Conservation (phyloP, 257 asterid genomes). For the Dorcoceras hygrometricum region DNA sequence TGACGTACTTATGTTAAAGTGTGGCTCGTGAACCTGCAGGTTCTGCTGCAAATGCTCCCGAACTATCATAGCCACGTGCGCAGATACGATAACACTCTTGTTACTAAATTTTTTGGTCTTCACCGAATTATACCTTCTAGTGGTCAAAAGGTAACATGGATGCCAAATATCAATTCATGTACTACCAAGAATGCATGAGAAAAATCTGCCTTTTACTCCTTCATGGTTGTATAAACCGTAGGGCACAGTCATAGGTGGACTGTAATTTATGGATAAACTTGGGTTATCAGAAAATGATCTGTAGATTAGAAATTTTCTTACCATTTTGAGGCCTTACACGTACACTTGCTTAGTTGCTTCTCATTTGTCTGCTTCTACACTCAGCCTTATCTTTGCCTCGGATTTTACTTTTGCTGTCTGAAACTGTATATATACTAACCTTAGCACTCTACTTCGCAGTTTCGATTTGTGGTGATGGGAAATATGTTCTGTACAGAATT, state of each 20-base stretch:
- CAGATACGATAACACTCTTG: slow-evolving; percentile 76
- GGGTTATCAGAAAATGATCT: not conserved
- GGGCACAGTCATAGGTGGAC: too few relatives aligned
- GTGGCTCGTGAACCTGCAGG: slow-evolving; percentile 41
- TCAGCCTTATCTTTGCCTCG: not conserved
- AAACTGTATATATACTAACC: slow-evolving; percentile 4
- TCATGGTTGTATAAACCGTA: too few relatives aligned
- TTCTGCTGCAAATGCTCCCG: slow-evolving; percentile 91
- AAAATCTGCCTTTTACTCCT: not conserved
- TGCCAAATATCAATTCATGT: not conserved
- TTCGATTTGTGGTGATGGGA: slow-evolving; percentile 95
- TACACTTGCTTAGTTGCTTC: not conserved
- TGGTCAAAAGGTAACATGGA: slow-evolving; percentile 79
- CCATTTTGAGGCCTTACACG: too few relatives aligned
- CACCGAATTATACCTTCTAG: slow-evolving; percentile 93
- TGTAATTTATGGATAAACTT: too few relatives aligned
- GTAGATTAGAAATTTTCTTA: too few relatives aligned
- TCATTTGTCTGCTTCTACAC: not conserved
- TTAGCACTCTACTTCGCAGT: slow-evolving; percentile 47
- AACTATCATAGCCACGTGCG: slow-evolving; percentile 79
- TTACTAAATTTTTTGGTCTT: slow-evolving; percentile 95
- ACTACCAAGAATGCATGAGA: not conserved
- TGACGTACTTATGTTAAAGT: not conserved
- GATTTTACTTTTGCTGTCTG: slow-evolving; percentile 14
- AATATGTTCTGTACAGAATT: slow-evolving; percentile 97